Evolutionary conservation across 179 eudicot genomes (phyloP), one percentile per base, ranked within the genome.

Genomic region (Heliamphora pulchella): DNA sequence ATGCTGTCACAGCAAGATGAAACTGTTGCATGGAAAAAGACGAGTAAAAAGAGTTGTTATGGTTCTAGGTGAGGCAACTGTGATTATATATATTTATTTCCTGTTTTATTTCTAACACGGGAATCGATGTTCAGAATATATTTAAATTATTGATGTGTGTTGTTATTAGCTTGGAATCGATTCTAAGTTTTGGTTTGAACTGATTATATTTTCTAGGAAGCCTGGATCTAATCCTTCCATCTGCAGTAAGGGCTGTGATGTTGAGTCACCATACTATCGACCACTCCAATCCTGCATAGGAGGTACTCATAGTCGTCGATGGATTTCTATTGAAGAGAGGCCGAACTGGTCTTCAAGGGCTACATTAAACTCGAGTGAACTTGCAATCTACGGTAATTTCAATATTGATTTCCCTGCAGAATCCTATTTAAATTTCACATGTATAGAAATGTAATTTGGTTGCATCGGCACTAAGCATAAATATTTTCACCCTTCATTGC

Each of bases 1-100:
- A 79, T 94, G 91, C 83, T 94, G 78, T 84, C 97, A 18, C 99
- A 96, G 83, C 99, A 96, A 86, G 99, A 94, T 79, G 97, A 91
- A 81, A 96, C 99, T 53, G 99, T 91, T 51, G 97, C 92, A 9
- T 96, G 99, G 99, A 96, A 89, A 83, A 96, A 96, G 88, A 90
- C 97, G 44, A 81, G 90, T 83, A 91, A 88, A 82, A 88, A 88
- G 80, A 82, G 86, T 77, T 92, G 98, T 79, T 92, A 94, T 88
- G 85, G 77, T 71, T 83, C 92, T 44, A 90, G 97, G 99, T 94
- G 64, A 88, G 94, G 78, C 22, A 18, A 82, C 69, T 53, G 20
- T 15, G 41, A 44, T 57, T 67, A 39, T 58, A 9, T 55, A 71
- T 69, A 18, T 69, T 7, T 67, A 39, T 78, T 43, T 77, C 64